phyloP scores from a whole-genome alignment of 441 rosid genomes.

The Croton setiger region DNA sequence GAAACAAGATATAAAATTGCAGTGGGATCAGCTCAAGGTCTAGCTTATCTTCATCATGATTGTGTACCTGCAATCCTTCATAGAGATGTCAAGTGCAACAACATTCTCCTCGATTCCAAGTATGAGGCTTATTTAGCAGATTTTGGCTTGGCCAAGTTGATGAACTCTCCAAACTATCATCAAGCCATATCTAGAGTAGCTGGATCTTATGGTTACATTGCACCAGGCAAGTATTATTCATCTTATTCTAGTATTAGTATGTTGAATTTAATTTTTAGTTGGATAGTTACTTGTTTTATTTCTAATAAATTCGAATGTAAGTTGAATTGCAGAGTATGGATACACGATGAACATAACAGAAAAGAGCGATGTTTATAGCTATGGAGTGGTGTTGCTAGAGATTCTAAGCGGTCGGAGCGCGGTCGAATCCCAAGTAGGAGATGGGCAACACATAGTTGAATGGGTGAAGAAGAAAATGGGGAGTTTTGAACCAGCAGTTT shows the following conservation, averaged over 20 bases:
- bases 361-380: conserved; percentile 93
- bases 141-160: conserved; percentile 83
- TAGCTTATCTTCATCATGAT: conserved; percentile 89
- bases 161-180: conserved; percentile 72
- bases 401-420: conserved; percentile 86
- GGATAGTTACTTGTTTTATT: background rate
- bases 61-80: conserved; percentile 83
- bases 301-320: conserved; percentile 11
- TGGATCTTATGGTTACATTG: conserved; percentile 89
- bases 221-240: conserved; percentile 61
- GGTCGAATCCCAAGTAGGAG: conserved; percentile 60
- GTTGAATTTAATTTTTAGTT: background rate
- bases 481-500: conserved; percentile 75
- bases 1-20: conserved; percentile 89
- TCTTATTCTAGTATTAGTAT: background rate
- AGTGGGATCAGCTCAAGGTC: conserved; percentile 87
- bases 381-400: conserved; percentile 82
- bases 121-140: conserved; percentile 84
- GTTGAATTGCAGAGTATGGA: conserved; percentile 79
- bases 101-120: conserved; percentile 80
- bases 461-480: conserved; percentile 98
- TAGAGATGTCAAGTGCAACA: conserved; percentile 88
- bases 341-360: conserved; percentile 93
- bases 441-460: conserved; percentile 82
- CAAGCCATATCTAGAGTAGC: conserved; percentile 83